These are phyloP conservation scores for Pythium scleroteichum DNA, from an alignment of 352 stramenopile genomes.

Conservation along the genomic window DNA sequence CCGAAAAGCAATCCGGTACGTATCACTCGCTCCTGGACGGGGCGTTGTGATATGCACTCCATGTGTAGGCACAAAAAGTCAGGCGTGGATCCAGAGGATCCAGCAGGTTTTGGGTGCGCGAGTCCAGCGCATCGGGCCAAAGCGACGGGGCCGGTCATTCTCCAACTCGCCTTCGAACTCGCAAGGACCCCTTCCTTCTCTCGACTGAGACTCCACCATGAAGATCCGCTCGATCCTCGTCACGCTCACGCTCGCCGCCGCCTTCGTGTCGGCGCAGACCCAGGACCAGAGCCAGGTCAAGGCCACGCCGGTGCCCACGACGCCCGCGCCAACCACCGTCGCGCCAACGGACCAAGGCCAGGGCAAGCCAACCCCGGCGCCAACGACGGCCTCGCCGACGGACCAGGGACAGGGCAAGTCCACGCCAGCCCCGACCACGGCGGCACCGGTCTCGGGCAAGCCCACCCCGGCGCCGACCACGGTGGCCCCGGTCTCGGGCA, in stretches of 20 bases:
- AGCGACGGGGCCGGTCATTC: neutral
- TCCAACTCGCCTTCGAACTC: neutral
- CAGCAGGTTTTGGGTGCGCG: neutral
- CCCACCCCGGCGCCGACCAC: too few relatives aligned
- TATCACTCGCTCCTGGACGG: neutral
- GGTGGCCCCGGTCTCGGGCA: too few relatives aligned
- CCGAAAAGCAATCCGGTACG: neutral
- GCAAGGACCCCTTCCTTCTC: neutral
- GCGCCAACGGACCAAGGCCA: too few relatives aligned
- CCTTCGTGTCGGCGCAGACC: neutral
- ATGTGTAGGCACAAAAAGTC: neutral
- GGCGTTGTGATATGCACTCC: neutral
- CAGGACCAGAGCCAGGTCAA: neutral
- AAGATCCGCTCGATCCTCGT: conserved; percentile 2
- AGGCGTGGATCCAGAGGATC: neutral
- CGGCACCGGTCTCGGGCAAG: too few relatives aligned
- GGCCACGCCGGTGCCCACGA: too few relatives aligned
- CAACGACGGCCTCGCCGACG: too few relatives aligned
- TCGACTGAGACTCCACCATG: neutral
- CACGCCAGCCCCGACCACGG: too few relatives aligned
- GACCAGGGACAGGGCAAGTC: too few relatives aligned
- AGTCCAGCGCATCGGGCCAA: neutral
- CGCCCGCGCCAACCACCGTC: too few relatives aligned
- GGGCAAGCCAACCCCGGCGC: too few relatives aligned
- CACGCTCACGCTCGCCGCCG: neutral